Evolutionary conservation across 176 grass and related monocot species (phyloP), one percentile per base, ranked within the genome.

Genomic region (Eleusine indica): DNA sequence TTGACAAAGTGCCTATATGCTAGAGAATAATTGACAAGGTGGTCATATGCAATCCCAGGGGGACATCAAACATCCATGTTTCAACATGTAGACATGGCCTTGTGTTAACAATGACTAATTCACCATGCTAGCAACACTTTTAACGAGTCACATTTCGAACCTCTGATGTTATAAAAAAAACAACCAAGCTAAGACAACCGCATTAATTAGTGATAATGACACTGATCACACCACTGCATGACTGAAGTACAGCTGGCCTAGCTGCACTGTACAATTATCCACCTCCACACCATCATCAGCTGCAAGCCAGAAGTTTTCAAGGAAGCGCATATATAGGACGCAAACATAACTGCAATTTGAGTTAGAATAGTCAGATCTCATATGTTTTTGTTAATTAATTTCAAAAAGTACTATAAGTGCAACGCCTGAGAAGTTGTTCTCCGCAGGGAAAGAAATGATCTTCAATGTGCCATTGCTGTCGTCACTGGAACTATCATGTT

Each of bases 111-210:
- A 47, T 47, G 1, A 2, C 44, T 47, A 11, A 47, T 10, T 10
- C 8, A 12, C 7, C 43, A 40, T 5, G 1, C 39, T 37, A 48
- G 17, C 58, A 58, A 22, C 15, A 32, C 32, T 35, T 35, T 29
- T 46, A 28, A 35, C 12, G 18, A 43, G 19, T 68, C 28, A 22
- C 16, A 6, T 47, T 68, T 60, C 11, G 41, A 81, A 74, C 48
- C 49, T 51, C 35, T 76, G 40, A 29, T 70, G 39, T 30, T 46
- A 75, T 11, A 75, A n/a, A 58, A 62, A 39, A 75, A 75, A 82
- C 85, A 87, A 82, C 9, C 67, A 76, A 65, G 51, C 82, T 51
- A 81, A 70, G 79, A 82, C 79, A 82, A 70, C 41, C 4, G 9
- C 78, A 76, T 82, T 76, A 62, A 75, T 39, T 9, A 76, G 28